Percentiles rank a stretch among this genome's conserved stretches.
phyloP scores from a whole-genome alignment of 139 green algal genomes.

The Coelastrella sp. region DNA sequence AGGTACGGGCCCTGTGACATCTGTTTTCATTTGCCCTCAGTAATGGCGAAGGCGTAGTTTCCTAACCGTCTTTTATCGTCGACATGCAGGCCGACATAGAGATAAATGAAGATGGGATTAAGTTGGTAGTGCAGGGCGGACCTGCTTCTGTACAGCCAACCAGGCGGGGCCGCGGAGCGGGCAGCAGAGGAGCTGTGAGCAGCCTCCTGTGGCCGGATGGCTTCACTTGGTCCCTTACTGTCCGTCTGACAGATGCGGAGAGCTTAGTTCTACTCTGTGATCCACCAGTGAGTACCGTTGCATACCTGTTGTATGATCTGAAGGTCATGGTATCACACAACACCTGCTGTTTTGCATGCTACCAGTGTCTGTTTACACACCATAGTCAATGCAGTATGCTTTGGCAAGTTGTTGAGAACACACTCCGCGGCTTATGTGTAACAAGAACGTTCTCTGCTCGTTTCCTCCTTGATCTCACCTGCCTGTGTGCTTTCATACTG shows the following conservation, averaged over 20 bases:
- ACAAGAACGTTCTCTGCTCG: too few relatives aligned
- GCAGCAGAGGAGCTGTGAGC: not conserved
- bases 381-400: too few relatives aligned
- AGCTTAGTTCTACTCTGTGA: not conserved
- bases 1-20: not conserved
- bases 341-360: too few relatives aligned
- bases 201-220: conserved; percentile 19
- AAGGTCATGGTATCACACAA: too few relatives aligned
- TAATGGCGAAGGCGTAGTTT: not conserved
- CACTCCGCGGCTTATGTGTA: too few relatives aligned
- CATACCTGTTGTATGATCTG: too few relatives aligned
- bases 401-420: too few relatives aligned
- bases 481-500: not conserved
- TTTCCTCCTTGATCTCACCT: too few relatives aligned
- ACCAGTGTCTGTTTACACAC: too few relatives aligned
- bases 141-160: conserved; percentile 15
- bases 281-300: not conserved
- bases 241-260: not conserved
- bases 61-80: not conserved
- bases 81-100: conserved; percentile 12
- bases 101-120: not conserved
- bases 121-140: not conserved
- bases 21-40: not conserved
- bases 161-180: not conserved
- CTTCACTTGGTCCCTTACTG: not conserved